Evolutionary conservation across 2,329 filamentous ascomycete genomes (phyloP).

Genomic region (Aspergillus fumigatus): DNA sequence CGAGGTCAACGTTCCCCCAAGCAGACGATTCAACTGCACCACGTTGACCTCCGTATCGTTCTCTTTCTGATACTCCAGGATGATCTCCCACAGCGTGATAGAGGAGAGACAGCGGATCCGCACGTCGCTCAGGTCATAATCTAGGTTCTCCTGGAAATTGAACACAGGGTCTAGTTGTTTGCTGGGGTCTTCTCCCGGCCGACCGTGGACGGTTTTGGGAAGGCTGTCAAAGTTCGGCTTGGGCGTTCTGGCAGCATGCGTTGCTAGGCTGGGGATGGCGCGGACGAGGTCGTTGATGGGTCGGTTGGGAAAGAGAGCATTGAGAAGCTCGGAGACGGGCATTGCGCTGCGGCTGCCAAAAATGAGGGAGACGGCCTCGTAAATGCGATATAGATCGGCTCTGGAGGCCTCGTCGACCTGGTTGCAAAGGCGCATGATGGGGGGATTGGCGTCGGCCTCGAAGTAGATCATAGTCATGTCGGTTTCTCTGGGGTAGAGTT

Average conservation of each 20-base stretch:
- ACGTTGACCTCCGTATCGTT: constrained; percentile 17
- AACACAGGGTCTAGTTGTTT: constrained; percentile 15
- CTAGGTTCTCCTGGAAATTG: constrained; percentile 27
- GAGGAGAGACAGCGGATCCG: constrained; percentile 27
- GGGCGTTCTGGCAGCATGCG: constrained; percentile 24
- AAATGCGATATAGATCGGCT: constrained; percentile 19
- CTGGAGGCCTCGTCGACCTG: constrained; percentile 12
- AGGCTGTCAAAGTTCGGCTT: constrained; percentile 22
- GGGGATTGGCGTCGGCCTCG: constrained; percentile 26
- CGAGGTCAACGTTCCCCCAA: constrained; percentile 29
- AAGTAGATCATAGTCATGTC: constrained; percentile 34
- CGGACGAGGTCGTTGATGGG: constrained; percentile 28
- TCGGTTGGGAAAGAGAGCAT: constrained; percentile 27
- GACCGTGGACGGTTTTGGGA: constrained; percentile 14
- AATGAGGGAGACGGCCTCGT: constrained; percentile 21
- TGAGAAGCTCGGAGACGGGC: constrained; percentile 24
- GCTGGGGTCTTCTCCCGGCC: not conserved
- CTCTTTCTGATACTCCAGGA: constrained; percentile 32
- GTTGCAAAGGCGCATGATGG: constrained; percentile 15
- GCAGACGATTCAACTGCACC: constrained; percentile 20
- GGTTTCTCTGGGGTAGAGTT: constrained; percentile 60
- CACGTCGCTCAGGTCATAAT: constrained; percentile 30
- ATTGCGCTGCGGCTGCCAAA: constrained; percentile 23
- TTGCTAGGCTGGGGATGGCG: constrained; percentile 29
- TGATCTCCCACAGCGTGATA: constrained; percentile 31